phyloP scores from a whole-genome alignment of 257 asterid species.

The Scutellaria barbata region DNA sequence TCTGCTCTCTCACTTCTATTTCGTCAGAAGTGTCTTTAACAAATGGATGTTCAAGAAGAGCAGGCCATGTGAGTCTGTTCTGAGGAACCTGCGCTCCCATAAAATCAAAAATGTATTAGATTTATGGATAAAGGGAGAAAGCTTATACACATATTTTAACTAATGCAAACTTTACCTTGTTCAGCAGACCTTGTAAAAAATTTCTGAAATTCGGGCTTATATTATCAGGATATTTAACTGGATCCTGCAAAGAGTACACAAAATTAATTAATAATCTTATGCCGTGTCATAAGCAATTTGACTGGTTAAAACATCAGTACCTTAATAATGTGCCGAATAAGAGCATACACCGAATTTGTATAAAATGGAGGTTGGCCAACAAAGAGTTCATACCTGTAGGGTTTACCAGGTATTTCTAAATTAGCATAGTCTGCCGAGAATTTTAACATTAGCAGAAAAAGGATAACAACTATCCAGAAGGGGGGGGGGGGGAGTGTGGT shows the following conservation, averaged over 20 bases:
- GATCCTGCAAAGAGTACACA: conserved; percentile 66
- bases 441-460: conserved; percentile 14
- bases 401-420: conserved; percentile 14
- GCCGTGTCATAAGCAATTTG: conserved; percentile 19
- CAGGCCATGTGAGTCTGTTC: conserved; percentile 92
- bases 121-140: conserved; percentile 29
- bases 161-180: conserved; percentile 64
- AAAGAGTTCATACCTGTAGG: conserved; percentile 89
- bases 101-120: conserved; percentile 39
- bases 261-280: conserved; percentile 25
- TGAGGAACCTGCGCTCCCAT: conserved; percentile 75
- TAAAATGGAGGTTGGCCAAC: conserved; percentile 99
- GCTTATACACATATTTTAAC: conserved; percentile 15
- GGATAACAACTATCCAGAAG: conserved; percentile 24
- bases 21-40: conserved; percentile 63
- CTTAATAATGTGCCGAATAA: conserved; percentile 94
- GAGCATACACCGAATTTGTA: conserved; percentile 97
- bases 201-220: conserved; percentile 83
- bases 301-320: conserved; percentile 43
- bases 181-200: conserved; percentile 92
- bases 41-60: conserved; percentile 97
- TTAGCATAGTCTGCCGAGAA: neutral
- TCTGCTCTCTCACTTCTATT: conserved; percentile 53
- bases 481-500: conserved; percentile 4
- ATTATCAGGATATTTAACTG: conserved; percentile 93